Conservation (phyloP, 2,329 filamentous ascomycete species). For the Bipolaris oryzae region DNA sequence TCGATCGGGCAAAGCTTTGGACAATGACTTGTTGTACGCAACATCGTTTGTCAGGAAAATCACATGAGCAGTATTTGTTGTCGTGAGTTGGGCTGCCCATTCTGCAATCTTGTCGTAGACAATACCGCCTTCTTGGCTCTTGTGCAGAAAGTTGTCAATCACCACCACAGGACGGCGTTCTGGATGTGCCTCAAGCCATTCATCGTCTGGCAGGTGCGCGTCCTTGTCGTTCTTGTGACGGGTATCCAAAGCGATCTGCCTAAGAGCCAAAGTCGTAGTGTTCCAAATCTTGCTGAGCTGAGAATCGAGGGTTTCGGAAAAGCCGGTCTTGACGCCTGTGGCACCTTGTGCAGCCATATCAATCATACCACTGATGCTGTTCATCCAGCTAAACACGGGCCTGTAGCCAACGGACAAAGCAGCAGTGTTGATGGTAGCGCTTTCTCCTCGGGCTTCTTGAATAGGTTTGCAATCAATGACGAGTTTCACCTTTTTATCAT, state of each 20-base stretch:
- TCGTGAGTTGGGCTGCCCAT: constrained; percentile 84
- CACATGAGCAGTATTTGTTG: constrained; percentile 88
- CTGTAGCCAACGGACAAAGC: constrained; percentile 86
- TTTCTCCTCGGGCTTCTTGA: constrained; percentile 87
- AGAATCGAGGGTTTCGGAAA: constrained; percentile 88
- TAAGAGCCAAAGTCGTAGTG: constrained; percentile 79
- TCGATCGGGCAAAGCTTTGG: constrained; percentile 85
- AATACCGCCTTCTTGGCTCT: constrained; percentile 59
- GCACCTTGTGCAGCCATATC: constrained; percentile 93
- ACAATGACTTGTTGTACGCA: constrained; percentile 84
- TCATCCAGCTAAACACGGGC: constrained; percentile 95
- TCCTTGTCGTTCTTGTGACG: constrained; percentile 77
- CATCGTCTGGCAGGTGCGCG: constrained; percentile 74
- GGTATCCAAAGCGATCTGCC: constrained; percentile 72
- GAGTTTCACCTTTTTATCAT: constrained; percentile 76
- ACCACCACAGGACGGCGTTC: constrained; percentile 83
- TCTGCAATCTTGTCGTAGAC: constrained; percentile 68
- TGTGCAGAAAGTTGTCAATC: constrained; percentile 90
- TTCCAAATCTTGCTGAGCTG: constrained; percentile 89
- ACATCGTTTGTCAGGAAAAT: constrained; percentile 92
- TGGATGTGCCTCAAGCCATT: constrained; percentile 87
- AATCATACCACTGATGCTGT: constrained; percentile 88
- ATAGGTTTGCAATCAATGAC: constrained; percentile 93
- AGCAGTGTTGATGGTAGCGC: constrained; percentile 79
- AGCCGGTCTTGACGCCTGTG: constrained; percentile 91